Evolutionary conservation across 2,329 filamentous ascomycete genomes (phyloP).

Genomic region (Fusarium falciforme): DNA sequence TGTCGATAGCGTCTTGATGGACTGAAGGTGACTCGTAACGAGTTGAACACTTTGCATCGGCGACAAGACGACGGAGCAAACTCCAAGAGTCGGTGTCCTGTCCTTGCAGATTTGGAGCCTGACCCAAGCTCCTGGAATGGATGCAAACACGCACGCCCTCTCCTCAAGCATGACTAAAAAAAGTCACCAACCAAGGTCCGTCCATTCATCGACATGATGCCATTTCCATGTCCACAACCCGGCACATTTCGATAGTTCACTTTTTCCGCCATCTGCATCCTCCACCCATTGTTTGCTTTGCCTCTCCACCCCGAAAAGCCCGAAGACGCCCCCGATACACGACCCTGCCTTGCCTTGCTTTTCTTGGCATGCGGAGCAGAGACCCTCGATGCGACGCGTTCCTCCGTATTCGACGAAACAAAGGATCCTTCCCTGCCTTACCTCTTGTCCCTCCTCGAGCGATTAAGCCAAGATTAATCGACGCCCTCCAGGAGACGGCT

Average conservation of each 20-base stretch:
- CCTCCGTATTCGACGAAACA: background rate
- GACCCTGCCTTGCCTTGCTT: background rate
- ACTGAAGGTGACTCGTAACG: background rate
- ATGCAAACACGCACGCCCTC: background rate
- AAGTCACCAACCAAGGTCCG: background rate
- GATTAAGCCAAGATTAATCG: slow-evolving; percentile 15
- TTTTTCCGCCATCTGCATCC: background rate
- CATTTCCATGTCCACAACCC: slow-evolving; percentile 28
- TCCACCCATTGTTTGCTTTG: slow-evolving; percentile 8
- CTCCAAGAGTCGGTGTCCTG: background rate
- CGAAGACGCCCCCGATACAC: background rate
- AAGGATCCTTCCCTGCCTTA: background rate
- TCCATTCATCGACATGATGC: slow-evolving; percentile 17
- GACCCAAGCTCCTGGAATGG: slow-evolving; percentile 5
- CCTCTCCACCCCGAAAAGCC: slow-evolving; percentile 4
- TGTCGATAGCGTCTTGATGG: slow-evolving; percentile 13
- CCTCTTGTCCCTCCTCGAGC: slow-evolving; percentile 4
- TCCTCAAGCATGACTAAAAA: background rate
- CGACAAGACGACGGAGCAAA: background rate
- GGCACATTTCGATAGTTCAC: slow-evolving; percentile 18
- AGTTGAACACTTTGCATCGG: slow-evolving; percentile 3
- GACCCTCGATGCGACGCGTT: slow-evolving; percentile 15
- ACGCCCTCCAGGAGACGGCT: slow-evolving; percentile 1
- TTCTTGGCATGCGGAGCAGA: slow-evolving; percentile 5
- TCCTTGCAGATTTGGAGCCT: slow-evolving; percentile 8